phyloP scores from a whole-genome alignment of 2,329 filamentous ascomycete genomes.

The Hymenoscyphus repandus region DNA sequence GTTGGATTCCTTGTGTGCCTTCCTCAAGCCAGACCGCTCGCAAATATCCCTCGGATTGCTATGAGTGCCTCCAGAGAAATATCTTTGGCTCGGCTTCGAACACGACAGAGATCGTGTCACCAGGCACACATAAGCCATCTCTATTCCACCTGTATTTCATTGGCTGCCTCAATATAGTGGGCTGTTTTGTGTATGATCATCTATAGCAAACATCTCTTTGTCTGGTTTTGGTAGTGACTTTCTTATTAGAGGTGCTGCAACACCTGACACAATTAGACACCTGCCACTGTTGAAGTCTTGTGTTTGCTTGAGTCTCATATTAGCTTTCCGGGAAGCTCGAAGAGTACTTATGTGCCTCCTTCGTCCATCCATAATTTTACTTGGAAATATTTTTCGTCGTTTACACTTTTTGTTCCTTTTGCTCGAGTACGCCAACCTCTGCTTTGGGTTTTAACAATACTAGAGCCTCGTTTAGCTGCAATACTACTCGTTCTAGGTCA shows the following conservation, averaged over 20 bases:
- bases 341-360: neutral
- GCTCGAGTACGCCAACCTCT: too few species aligned
- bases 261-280: neutral
- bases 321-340: too few species aligned
- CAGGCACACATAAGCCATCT: neutral
- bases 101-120: conserved; percentile 2
- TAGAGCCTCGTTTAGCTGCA: neutral
- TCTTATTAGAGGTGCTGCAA: neutral
- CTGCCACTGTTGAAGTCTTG: neutral
- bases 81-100: neutral
- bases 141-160: neutral
- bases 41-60: conserved; percentile 1
- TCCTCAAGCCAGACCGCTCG: neutral
- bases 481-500: neutral
- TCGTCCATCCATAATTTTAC: neutral
- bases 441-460: neutral
- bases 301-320: neutral
- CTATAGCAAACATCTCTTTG: conserved; percentile 7
- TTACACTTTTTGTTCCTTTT: too few species aligned
- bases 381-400: too few species aligned
- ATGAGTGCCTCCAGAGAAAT: neutral
- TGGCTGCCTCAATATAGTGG: neutral
- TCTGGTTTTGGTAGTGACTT: neutral
- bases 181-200: conserved; percentile 1
- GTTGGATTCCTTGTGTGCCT: neutral